Conservation (phyloP, 2,329 filamentous ascomycete species). For the Cladosporium sp. region DNA sequence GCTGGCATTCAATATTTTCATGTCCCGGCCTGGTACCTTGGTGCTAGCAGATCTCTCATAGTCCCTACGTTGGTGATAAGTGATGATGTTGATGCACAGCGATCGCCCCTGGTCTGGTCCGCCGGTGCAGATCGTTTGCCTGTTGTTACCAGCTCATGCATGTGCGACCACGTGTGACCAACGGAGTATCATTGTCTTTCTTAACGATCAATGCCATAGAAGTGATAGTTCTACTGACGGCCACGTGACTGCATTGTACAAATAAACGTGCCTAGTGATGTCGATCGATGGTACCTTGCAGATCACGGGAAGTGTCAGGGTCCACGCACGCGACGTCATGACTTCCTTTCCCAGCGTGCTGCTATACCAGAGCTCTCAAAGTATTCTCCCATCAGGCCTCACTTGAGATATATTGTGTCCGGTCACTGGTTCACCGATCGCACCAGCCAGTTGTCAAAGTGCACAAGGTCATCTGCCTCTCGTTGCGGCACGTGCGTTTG, state of each 20-base stretch:
- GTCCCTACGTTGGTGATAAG: too few relatives aligned
- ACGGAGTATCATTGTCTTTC: too few relatives aligned
- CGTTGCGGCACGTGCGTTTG: background rate
- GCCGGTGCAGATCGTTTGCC: background rate
- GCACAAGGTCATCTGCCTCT: background rate
- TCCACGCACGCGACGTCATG: slow-evolving; percentile 1
- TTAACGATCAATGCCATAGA: too few relatives aligned
- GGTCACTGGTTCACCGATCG: background rate
- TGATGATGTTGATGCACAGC: too few relatives aligned
- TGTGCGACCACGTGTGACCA: too few relatives aligned
- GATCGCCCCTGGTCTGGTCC: background rate
- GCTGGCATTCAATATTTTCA: too few relatives aligned
- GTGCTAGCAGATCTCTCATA: too few relatives aligned
- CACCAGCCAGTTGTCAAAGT: background rate
- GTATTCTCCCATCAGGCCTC: background rate
- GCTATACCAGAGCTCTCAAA: background rate
- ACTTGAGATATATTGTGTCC: background rate
- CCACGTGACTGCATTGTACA: too few relatives aligned
- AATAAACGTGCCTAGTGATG: background rate
- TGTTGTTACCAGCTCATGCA: background rate
- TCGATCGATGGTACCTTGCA: slow-evolving; percentile 3
- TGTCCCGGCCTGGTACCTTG: too few relatives aligned
- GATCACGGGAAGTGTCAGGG: background rate
- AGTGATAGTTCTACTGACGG: too few relatives aligned
- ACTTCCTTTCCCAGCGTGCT: background rate